These are phyloP conservation scores for Dimargaris cristalligena DNA, from an alignment of 192 early-diverging fungal species.

Conservation along the genomic window DNA sequence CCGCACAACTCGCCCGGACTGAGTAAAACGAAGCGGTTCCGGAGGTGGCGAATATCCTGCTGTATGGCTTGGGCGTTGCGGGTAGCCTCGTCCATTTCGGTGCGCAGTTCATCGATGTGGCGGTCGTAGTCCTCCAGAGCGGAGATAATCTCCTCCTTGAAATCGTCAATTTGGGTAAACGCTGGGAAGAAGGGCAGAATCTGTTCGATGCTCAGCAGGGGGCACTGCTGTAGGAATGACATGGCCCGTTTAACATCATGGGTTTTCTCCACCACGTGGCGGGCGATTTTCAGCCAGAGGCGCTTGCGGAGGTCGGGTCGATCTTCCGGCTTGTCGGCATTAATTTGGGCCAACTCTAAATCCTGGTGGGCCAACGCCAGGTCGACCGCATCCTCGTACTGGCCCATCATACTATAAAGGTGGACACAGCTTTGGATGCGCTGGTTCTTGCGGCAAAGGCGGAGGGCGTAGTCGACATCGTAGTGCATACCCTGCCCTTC, in stretches of 20 bases:
- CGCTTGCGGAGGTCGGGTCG: slow-evolving; percentile 63
- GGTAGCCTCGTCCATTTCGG: slow-evolving; percentile 92
- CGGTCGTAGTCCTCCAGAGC: slow-evolving; percentile 87
- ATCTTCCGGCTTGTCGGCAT: slow-evolving; percentile 85
- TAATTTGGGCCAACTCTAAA: slow-evolving; percentile 75
- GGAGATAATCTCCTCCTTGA: slow-evolving; percentile 85
- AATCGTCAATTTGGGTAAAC: slow-evolving; percentile 92
- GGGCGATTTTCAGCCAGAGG: slow-evolving; percentile 89
- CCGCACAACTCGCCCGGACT: slow-evolving; percentile 51
- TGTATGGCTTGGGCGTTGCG: slow-evolving; percentile 83
- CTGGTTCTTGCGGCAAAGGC: slow-evolving; percentile 68
- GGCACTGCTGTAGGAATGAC: slow-evolving; percentile 59
- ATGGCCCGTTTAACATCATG: slow-evolving; percentile 80
- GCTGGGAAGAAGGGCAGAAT: slow-evolving; percentile 95
- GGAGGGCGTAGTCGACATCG: slow-evolving; percentile 79
- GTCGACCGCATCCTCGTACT: slow-evolving; percentile 86
- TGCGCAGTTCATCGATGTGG: slow-evolving; percentile 73
- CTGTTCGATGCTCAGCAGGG: slow-evolving; percentile 84
- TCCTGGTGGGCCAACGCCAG: slow-evolving; percentile 72
- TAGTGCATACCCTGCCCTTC: slow-evolving; percentile 61
- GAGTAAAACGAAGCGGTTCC: slow-evolving; percentile 43
- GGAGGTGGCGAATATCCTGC: slow-evolving; percentile 71
- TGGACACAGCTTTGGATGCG: slow-evolving; percentile 78
- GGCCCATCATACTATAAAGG: slow-evolving; percentile 70
- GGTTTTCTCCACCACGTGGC: slow-evolving; percentile 70